Evolutionary conservation across 2,329 filamentous ascomycete genomes (phyloP).

Genomic region (Fusarium sp.): DNA sequence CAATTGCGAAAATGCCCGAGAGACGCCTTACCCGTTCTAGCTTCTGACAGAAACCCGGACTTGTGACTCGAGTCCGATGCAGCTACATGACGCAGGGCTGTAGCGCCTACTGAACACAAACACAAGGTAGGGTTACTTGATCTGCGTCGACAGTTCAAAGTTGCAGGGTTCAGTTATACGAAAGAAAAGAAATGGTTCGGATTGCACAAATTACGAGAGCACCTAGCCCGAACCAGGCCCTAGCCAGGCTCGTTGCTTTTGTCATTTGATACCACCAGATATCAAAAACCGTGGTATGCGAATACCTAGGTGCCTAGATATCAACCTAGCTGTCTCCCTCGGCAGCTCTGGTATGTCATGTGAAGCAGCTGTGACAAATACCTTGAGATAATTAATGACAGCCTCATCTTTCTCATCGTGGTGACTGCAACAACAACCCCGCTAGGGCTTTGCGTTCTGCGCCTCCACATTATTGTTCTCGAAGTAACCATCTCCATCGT

Average conservation of each 20-base stretch:
- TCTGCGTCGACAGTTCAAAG: neutral
- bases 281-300: neutral
- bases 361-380: neutral
- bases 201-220: neutral
- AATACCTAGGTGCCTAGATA: neutral
- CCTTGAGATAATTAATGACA: neutral
- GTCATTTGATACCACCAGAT: neutral
- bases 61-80: conserved; percentile 19
- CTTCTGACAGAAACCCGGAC: conserved; percentile 8
- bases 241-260: neutral
- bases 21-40: conserved; percentile 29
- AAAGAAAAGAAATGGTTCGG: neutral
- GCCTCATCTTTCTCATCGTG: conserved; percentile 16
- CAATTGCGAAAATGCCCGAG: conserved; percentile 41
- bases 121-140: neutral
- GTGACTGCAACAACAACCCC: neutral
- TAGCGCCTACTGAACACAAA: neutral
- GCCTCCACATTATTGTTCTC: neutral
- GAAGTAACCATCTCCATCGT: neutral
- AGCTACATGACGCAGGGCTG: neutral
- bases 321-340: neutral
- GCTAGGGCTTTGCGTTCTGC: neutral
- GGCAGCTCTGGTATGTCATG: neutral
- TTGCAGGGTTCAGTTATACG: neutral
- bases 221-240: neutral